phyloP scores from a whole-genome alignment of 306 rosid genomes.

The Ammopiptanthus mongolicus region DNA sequence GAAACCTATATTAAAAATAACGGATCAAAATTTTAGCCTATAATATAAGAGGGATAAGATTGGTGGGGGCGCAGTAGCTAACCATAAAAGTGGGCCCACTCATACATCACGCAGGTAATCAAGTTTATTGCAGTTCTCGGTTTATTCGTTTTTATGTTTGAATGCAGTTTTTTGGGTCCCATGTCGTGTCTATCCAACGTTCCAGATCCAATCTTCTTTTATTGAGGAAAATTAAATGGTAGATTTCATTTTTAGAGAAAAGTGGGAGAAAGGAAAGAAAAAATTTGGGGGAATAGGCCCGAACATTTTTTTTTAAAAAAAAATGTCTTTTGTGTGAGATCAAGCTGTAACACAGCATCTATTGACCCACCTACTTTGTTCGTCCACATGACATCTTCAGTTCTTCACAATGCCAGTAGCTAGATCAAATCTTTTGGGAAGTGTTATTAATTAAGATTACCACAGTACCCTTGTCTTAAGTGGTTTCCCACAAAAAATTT shows the following conservation, averaged over 20 bases:
- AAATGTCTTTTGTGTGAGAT: conserved; percentile 27
- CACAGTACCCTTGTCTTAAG: no score
- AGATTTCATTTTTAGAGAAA: conserved; percentile 7
- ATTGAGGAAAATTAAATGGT: background rate
- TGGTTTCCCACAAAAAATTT: no score
- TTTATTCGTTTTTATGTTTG: conserved; percentile 6
- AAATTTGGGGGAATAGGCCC: background rate
- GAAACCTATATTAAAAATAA: no score
- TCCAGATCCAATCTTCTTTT: conserved; percentile 11
- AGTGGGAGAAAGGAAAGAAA: background rate
- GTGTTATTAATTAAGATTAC: background rate
- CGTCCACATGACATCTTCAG: conserved; percentile 30
- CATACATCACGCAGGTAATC: background rate
- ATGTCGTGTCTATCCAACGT: conserved; percentile 15
- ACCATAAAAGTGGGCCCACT: conserved; percentile 23
- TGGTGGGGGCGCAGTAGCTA: conserved; percentile 24
- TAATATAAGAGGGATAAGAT: background rate
- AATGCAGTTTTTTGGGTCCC: conserved; percentile 35
- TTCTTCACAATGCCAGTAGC: conserved; percentile 25
- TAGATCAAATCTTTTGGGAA: conserved; percentile 16
- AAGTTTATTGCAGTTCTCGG: conserved; percentile 17
- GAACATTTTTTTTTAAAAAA: no score
- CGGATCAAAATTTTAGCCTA: no score
- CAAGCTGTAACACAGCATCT: conserved; percentile 31
- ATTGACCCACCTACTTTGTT: conserved; percentile 26